Percentiles rank a stretch among this genome's conserved stretches.
Conservation (phyloP, 2,329 filamentous ascomycete genomes). For the Periconia macrospinosa region DNA sequence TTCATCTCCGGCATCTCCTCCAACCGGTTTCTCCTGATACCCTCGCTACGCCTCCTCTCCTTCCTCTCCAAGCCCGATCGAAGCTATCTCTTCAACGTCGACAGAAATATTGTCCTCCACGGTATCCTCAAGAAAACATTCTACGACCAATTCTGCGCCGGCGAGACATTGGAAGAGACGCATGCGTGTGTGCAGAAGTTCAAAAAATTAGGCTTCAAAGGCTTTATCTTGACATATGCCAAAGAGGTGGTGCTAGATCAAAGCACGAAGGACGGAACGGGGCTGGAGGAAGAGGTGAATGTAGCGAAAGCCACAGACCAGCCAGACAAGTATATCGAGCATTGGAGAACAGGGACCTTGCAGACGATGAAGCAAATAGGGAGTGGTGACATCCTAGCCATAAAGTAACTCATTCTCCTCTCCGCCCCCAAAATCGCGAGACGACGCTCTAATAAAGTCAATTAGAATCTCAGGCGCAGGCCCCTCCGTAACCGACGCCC, state of each 20-base stretch:
- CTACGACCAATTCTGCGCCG: constrained; percentile 89
- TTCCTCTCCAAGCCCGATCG: constrained; percentile 44
- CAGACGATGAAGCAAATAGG: constrained; percentile 33
- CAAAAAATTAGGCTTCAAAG: constrained; percentile 75
- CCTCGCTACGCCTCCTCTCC: constrained; percentile 42
- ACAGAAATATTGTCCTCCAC: constrained; percentile 73
- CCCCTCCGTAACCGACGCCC: constrained; percentile 42
- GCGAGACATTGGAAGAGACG: constrained; percentile 72
- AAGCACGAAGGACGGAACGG: constrained; percentile 23
- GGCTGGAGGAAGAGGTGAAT: constrained; percentile 15
- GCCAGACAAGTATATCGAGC: constrained; percentile 39
- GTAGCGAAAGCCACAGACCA: constrained; percentile 5
- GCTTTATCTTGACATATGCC: constrained; percentile 83
- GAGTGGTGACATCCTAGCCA: constrained; percentile 33
- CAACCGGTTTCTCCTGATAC: constrained; percentile 45
- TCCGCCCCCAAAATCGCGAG: background rate
- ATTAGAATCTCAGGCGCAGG: constrained; percentile 50
- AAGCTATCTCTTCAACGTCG: constrained; percentile 57
- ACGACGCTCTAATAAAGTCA: constrained; percentile 9
- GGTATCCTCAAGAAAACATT: constrained; percentile 76
- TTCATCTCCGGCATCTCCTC: constrained; percentile 52
- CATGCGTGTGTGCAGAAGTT: constrained; percentile 60
- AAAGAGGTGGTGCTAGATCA: constrained; percentile 61
- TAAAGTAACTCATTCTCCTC: constrained; percentile 23
- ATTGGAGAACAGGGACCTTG: constrained; percentile 31